Percentiles rank a stretch among this genome's conserved stretches.
These are phyloP conservation scores for Zygosaccharomyces kombuchaensis DNA, from an alignment of 805 yeast species.

Conservation along the genomic window DNA sequence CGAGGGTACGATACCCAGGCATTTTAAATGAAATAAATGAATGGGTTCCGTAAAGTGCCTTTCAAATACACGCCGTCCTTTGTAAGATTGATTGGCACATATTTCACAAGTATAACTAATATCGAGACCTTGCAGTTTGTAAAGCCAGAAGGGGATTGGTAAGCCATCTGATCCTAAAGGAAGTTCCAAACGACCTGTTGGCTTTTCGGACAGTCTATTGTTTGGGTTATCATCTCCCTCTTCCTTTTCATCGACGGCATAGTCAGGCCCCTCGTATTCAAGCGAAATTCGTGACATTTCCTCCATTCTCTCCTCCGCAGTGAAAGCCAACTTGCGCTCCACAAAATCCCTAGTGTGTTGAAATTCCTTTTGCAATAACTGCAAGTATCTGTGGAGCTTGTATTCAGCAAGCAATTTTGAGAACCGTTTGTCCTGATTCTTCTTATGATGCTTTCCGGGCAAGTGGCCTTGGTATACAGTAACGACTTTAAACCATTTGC, in stretches of 20 bases:
- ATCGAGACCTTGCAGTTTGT: conserved; percentile 81
- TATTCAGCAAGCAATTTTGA: conserved; percentile 37
- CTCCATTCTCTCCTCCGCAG: conserved; percentile 61
- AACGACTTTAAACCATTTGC: conserved; percentile 55
- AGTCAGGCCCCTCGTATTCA: conserved; percentile 35
- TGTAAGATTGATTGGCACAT: conserved; percentile 70
- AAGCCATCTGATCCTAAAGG: conserved; percentile 86
- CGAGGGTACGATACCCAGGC: conserved; percentile 64
- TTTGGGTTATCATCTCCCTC: conserved; percentile 33
- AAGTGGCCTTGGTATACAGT: conserved; percentile 69
- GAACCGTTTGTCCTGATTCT: conserved; percentile 36
- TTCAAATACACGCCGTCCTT: conserved; percentile 68
- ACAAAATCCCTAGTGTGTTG: conserved; percentile 53
- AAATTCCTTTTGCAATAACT: conserved; percentile 40
- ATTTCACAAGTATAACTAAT: conserved; percentile 73
- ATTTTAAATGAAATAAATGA: conserved; percentile 69
- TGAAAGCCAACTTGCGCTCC: conserved; percentile 62
- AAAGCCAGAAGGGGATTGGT: conserved; percentile 93
- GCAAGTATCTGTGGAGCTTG: conserved; percentile 37
- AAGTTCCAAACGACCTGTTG: conserved; percentile 40
- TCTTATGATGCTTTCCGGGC: conserved; percentile 68
- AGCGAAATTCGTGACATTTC: conserved; percentile 45
- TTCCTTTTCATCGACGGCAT: conserved; percentile 39
- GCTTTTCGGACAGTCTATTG: conserved; percentile 10
- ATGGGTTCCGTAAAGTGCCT: conserved; percentile 69